Base-by-base conservation (phyloP, 768 basidiomycete species). In the Cystofilobasidium macerans region DNA sequence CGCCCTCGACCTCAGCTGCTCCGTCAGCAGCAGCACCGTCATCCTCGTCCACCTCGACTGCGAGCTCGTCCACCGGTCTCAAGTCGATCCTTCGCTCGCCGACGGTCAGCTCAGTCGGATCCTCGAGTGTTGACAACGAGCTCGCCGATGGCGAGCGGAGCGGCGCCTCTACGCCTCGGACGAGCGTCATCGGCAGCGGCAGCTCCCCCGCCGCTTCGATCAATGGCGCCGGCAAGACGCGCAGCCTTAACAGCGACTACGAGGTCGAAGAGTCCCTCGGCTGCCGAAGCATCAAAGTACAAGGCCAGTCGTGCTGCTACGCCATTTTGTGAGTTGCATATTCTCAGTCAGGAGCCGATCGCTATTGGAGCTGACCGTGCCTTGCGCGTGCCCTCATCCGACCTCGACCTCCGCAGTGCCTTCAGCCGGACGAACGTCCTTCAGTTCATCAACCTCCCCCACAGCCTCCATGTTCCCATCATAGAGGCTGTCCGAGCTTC, bases 391-490 rank as follows among this genome's bases (percentile, higher is more conserved):
- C 22, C 28, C 32, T 36, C 47, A 36, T 35, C 47, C 33, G 24
- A 38, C 32, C 47, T 33, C n/a, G 11, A 12, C 51, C 16, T 38
- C 12, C n/a, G 14, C 48, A 62, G 61, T 8, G 61, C 61, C 48
- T 40, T 66, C 38, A 40, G 47, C 3, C 24, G 43, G 11, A 42
- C 56, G 22, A 68, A 68, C 57, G 62, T 62, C 30, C 57, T 68
- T 2, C 67, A 68, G 35, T 68, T 68, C 40, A 68, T 68, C 61
- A 68, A 68, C 62, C 36, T 68, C 1, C 56, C 61, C 9, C 13
- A 20, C 6, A 51, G 43, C 1, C 54, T 63, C 0, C 67, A 68
- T n/a, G 45, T 20, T 1, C 67, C 67, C 13, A n/a, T 68, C 22
- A 56, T 68, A 40, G 42, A 45, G 20, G 61, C 67, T 20, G 28